Percentiles rank a stretch among this genome's conserved stretches.
Conservation (phyloP, 129 eudicot species). For the Glebionis coronaria region DNA sequence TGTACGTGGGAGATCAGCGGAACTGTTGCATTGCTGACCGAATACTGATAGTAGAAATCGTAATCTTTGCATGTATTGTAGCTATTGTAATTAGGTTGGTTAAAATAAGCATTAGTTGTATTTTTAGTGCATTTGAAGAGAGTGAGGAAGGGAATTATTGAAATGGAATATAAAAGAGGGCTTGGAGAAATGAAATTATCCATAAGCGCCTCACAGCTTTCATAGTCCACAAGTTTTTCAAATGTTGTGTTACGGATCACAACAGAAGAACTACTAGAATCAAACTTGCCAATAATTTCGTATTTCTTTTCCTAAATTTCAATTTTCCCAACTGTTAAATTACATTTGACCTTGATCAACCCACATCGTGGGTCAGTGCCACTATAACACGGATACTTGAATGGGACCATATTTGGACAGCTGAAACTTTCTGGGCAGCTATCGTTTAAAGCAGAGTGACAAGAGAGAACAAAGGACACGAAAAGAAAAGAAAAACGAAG, state of each 20-base stretch:
- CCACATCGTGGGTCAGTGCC: too few relatives aligned
- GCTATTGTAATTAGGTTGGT: neutral
- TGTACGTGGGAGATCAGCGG: slow-evolving; percentile 12
- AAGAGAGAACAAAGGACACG: too few relatives aligned
- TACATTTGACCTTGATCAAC: too few relatives aligned
- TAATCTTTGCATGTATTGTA: neutral
- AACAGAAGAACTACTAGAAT: neutral
- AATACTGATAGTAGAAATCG: slow-evolving; percentile 6
- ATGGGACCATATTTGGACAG: too few relatives aligned
- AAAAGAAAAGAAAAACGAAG: too few relatives aligned
- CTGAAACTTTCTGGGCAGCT: too few relatives aligned
- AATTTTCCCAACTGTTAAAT: too few relatives aligned
- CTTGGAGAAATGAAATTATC: slow-evolving; percentile 14
- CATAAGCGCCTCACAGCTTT: slow-evolving; percentile 24
- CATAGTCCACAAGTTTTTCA: neutral
- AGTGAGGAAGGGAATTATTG: slow-evolving; percentile 10
- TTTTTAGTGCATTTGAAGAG: slow-evolving; percentile 30
- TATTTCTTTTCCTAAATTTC: too few relatives aligned
- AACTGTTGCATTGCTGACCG: too few relatives aligned
- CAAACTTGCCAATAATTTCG: neutral
- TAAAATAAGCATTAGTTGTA: slow-evolving; percentile 1
- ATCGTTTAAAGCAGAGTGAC: too few relatives aligned
- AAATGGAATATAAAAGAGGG: slow-evolving; percentile 23
- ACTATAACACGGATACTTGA: too few relatives aligned
- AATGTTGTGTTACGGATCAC: neutral